Evolutionary conservation across 257 asterid genomes (phyloP).

Genomic region (Handroanthus guayacan): DNA sequence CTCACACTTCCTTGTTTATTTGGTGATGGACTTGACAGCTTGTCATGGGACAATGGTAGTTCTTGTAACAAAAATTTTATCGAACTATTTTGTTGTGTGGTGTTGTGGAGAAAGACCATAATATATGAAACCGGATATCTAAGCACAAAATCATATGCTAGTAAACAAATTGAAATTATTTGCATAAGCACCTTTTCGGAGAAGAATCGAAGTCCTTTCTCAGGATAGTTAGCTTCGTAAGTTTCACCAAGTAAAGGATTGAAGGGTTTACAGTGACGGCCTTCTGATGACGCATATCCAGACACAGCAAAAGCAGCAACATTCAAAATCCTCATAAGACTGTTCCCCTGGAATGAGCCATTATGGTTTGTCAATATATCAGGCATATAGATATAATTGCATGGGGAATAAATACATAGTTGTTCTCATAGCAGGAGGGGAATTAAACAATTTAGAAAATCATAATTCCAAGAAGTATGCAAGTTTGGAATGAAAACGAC

Average conservation of each 20-base stretch:
- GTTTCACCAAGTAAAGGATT: constrained; percentile 97
- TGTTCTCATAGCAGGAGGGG: neutral
- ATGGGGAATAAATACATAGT: neutral
- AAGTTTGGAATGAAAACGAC: neutral
- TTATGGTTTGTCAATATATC: neutral
- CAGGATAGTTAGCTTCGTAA: constrained; percentile 95
- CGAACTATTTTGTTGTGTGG: neutral
- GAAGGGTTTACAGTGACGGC: constrained; percentile 94
- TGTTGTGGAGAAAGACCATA: neutral
- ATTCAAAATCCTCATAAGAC: constrained; percentile 76
- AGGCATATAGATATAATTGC: neutral
- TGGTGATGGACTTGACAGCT: neutral
- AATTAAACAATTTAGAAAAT: constrained; percentile 7
- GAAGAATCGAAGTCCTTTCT: constrained; percentile 83
- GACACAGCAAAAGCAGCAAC: constrained; percentile 98
- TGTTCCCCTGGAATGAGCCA: constrained; percentile 70
- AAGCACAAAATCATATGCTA: neutral
- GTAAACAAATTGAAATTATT: neutral
- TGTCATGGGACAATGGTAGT: neutral
- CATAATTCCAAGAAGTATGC: neutral
- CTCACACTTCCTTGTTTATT: neutral
- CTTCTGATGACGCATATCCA: constrained; percentile 95
- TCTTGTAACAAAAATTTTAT: neutral
- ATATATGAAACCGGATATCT: neutral
- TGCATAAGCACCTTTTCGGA: constrained; percentile 75